Conservation (phyloP, 805 yeast species). For the Kazachstania psychrophila region DNA sequence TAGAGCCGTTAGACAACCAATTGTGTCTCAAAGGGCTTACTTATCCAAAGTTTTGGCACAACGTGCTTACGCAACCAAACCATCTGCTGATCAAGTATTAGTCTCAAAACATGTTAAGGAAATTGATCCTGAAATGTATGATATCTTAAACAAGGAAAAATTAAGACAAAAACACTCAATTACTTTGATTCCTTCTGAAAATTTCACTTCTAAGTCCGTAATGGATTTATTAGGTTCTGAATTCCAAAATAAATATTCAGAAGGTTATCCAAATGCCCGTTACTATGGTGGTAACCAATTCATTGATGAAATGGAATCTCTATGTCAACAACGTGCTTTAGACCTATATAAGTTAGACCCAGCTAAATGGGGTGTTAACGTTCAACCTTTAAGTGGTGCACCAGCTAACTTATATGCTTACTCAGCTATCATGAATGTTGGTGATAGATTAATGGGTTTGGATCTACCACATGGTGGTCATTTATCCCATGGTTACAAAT, state of each 20-base stretch:
- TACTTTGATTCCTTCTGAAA: constrained; percentile 89
- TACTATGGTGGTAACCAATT: constrained; percentile 97
- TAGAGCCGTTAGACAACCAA: background rate
- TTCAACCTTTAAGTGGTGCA: constrained; percentile 90
- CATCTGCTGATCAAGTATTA: constrained; percentile 26
- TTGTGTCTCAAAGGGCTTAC: background rate
- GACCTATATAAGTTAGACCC: constrained; percentile 70
- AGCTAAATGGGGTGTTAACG: constrained; percentile 93
- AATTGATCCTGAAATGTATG: constrained; percentile 77
- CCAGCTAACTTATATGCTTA: constrained; percentile 94
- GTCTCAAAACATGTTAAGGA: constrained; percentile 56
- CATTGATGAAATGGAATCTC: constrained; percentile 81
- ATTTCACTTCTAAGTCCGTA: constrained; percentile 90
- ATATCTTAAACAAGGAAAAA: constrained; percentile 67
- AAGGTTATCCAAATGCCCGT: constrained; percentile 96
- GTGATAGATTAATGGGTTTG: constrained; percentile 93
- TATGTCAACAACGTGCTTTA: constrained; percentile 88
- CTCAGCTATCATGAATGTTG: constrained; percentile 78
- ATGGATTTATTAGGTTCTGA: constrained; percentile 92
- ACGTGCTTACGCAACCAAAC: background rate
- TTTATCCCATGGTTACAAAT: constrained; percentile 93
- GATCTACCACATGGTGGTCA: constrained; percentile 99
- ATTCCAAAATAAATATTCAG: constrained; percentile 96
- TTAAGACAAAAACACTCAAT: constrained; percentile 85
- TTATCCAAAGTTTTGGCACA: background rate